A percentile compares a stretch with the other conserved stretches of the same genome.
Evolutionary conservation across 1,139 yeast species (phyloP).

Genomic region (Suhomyces bribrorum): DNA sequence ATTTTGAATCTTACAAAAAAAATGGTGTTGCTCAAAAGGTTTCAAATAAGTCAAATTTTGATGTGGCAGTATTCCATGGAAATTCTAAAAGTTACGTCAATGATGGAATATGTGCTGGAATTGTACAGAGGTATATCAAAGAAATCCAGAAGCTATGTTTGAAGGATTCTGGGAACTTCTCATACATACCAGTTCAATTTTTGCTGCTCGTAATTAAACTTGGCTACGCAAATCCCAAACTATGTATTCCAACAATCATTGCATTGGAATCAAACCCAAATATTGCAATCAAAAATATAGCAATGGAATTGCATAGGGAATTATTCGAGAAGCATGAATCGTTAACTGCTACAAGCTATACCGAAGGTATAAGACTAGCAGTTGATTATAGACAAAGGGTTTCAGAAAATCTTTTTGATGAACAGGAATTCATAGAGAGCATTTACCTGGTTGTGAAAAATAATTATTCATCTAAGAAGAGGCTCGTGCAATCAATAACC

Average conservation of each 20-base stretch:
- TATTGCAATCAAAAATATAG: conserved; percentile 45
- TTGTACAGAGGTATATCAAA: conserved; percentile 63
- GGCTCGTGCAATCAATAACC: conserved; percentile 37
- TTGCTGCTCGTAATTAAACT: conserved; percentile 55
- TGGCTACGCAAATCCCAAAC: conserved; percentile 76
- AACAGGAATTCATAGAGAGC: conserved; percentile 22
- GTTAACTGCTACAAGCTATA: conserved; percentile 62
- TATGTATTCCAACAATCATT: conserved; percentile 66
- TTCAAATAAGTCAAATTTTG: conserved; percentile 34
- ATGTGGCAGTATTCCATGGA: conserved; percentile 58
- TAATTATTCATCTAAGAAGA: conserved; percentile 47
- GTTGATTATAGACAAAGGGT: conserved; percentile 41
- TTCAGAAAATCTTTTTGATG: conserved; percentile 21
- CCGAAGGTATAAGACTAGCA: conserved; percentile 64
- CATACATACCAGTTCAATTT: conserved; percentile 54
- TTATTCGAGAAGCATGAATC: conserved; percentile 69
- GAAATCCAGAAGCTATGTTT: conserved; percentile 52
- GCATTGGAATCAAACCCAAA: conserved; percentile 64
- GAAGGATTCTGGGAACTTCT: conserved; percentile 43
- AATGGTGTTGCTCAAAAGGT: conserved; percentile 36
- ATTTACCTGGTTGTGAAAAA: conserved; percentile 48
- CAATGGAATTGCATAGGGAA: conserved; percentile 53
- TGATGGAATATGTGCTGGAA: conserved; percentile 73
- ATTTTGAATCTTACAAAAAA: conserved; percentile 41
- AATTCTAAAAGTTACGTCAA: conserved; percentile 44